These are phyloP conservation scores for Suhomyces bokatorum DNA, from an alignment of 1,139 yeast genomes.

Conservation along the genomic window DNA sequence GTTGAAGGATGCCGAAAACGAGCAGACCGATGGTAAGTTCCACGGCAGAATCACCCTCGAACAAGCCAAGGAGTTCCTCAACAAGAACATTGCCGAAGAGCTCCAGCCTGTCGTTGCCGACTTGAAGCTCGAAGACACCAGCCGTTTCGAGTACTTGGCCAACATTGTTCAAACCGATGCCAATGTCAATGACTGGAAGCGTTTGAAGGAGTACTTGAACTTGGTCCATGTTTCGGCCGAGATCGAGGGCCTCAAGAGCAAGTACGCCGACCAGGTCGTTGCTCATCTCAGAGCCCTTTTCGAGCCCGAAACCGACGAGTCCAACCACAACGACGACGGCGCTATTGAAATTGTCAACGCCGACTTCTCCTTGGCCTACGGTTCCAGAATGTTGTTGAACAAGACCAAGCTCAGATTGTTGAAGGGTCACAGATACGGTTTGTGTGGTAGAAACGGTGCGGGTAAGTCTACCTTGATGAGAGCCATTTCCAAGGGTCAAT, in stretches of 20 bases:
- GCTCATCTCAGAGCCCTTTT: constrained; percentile 63
- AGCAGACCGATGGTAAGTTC: constrained; percentile 65
- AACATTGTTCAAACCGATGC: constrained; percentile 67
- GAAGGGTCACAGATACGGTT: constrained; percentile 96
- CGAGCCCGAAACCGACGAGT: constrained; percentile 57
- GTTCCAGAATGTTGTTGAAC: constrained; percentile 94
- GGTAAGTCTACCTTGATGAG: constrained; percentile 98
- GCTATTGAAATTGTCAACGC: constrained; percentile 85
- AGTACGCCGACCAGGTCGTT: constrained; percentile 50
- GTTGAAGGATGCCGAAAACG: constrained; percentile 76
- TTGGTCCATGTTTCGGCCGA: constrained; percentile 39
- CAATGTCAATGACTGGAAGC: constrained; percentile 88
- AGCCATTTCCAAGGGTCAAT: constrained; percentile 93
- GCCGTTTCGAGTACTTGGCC: constrained; percentile 52
- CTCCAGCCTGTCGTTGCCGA: constrained; percentile 22
- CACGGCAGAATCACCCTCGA: constrained; percentile 68
- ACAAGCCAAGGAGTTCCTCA: constrained; percentile 52
- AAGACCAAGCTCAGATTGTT: constrained; percentile 83
- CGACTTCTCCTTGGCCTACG: constrained; percentile 93
- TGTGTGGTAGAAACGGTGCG: constrained; percentile 98
- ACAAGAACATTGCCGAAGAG: constrained; percentile 37
- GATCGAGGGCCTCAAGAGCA: constrained; percentile 39
- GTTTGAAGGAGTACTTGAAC: constrained; percentile 58
- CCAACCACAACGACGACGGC: constrained; percentile 51
- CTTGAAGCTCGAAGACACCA: constrained; percentile 32